phyloP scores from a whole-genome alignment of 257 asterid species.

The Coffea canephora region DNA sequence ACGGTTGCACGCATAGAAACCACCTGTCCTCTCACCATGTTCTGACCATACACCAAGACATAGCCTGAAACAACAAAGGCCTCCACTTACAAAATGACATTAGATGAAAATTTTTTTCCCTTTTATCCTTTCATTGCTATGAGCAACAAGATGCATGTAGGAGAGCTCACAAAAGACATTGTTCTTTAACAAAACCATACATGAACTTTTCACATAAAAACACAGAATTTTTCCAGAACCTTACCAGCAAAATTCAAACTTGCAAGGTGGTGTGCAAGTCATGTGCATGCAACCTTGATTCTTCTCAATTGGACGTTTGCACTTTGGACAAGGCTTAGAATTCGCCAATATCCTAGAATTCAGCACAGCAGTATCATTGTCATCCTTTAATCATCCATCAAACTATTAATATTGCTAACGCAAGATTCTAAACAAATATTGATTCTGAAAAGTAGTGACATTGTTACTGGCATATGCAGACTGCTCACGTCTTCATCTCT shows the following conservation, averaged over 20 bases:
- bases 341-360: slow-evolving; percentile 88
- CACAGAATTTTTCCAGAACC: slow-evolving; percentile 10
- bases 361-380: slow-evolving; percentile 19
- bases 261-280: slow-evolving; percentile 99
- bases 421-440: neutral
- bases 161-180: neutral
- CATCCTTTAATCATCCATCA: neutral
- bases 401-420: neutral
- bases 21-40: slow-evolving; percentile 99
- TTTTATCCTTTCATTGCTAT: too few species aligned
- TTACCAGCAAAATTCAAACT: slow-evolving; percentile 99
- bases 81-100: neutral
- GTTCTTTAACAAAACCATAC: too few species aligned
- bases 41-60: slow-evolving; percentile 98
- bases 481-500: neutral
- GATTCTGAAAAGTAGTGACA: neutral
- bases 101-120: neutral
- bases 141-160: neutral
- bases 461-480: neutral
- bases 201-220: neutral
- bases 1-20: slow-evolving; percentile 97
- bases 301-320: slow-evolving; percentile 99
- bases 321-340: slow-evolving; percentile 99
- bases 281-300: slow-evolving; percentile 99
- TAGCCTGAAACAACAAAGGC: slow-evolving; percentile 48